A percentile compares a stretch with the other conserved stretches of the same genome.
These are phyloP conservation scores for Candolleomyces eurysporus DNA, from an alignment of 768 basidiomycete genomes.

Conservation along the genomic window DNA sequence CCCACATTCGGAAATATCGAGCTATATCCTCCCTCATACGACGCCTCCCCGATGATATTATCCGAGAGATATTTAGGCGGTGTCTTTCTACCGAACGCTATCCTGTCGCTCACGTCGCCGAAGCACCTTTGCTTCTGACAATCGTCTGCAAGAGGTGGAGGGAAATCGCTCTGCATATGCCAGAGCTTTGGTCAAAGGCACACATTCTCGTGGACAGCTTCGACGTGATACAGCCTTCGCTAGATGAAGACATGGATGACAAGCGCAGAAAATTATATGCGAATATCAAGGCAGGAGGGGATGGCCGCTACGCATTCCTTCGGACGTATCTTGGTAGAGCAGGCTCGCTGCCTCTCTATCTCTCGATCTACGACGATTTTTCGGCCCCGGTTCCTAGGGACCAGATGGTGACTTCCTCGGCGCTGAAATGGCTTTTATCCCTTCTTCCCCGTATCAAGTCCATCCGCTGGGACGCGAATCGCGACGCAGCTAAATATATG, in stretches of 20 bases:
- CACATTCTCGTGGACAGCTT: slow-evolving; percentile 8
- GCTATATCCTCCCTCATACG: slow-evolving; percentile 9
- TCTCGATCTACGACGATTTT: not conserved
- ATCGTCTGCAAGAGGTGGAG: slow-evolving; percentile 18
- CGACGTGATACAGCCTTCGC: not conserved
- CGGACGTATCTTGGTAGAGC: not conserved
- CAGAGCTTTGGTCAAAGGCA: slow-evolving; percentile 16
- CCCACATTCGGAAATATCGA: not conserved
- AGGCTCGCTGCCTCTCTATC: not conserved
- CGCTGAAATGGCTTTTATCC: not conserved
- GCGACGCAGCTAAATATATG: not conserved
- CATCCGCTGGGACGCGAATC: not conserved
- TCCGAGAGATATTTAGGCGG: slow-evolving; percentile 15
- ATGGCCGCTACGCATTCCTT: not conserved
- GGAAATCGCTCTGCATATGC: slow-evolving; percentile 11
- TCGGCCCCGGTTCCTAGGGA: not conserved
- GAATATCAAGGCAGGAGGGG: too few relatives aligned
- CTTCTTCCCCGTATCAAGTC: not conserved
- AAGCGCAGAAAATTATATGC: too few relatives aligned
- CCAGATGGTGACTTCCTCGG: not conserved
- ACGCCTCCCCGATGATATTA: slow-evolving; percentile 16
- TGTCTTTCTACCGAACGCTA: slow-evolving; percentile 19
- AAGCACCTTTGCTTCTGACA: slow-evolving; percentile 16
- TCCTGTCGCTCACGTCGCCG: slow-evolving; percentile 16
- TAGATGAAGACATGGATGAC: not conserved